phyloP scores from a whole-genome alignment of 257 asterid species.

The Przewalskia tangutica region DNA sequence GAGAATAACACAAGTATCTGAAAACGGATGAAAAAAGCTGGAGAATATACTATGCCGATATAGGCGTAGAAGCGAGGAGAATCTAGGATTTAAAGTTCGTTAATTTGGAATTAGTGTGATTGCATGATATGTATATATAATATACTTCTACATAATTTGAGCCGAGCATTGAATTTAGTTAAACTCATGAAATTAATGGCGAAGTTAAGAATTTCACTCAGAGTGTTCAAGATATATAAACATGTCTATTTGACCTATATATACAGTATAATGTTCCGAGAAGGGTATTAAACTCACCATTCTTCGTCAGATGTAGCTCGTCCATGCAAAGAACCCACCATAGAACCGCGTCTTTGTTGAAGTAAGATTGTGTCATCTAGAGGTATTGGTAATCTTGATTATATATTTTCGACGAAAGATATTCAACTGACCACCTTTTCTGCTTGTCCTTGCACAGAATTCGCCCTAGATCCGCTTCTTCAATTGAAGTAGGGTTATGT shows the following conservation, averaged over 20 bases:
- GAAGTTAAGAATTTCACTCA: not conserved
- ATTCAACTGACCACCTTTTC: not conserved
- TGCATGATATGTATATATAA: too few relatives aligned
- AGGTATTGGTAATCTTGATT: not conserved
- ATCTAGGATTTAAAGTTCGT: not conserved
- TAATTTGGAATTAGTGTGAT: not conserved
- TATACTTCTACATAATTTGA: too few relatives aligned
- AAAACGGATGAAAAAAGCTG: not conserved
- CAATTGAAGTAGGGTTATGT: not conserved
- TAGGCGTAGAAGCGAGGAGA: not conserved
- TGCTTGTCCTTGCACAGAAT: not conserved
- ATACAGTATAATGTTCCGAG: too few relatives aligned
- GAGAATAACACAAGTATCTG: not conserved
- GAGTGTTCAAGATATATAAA: not conserved
- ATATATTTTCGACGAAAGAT: not conserved
- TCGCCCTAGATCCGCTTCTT: not conserved
- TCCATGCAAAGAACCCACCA: not conserved
- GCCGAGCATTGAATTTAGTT: not conserved
- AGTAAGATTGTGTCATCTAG: not conserved
- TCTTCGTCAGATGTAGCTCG: not conserved
- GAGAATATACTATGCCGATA: not conserved
- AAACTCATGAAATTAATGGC: accelerated
- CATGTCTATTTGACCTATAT: not conserved
- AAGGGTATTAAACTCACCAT: too few relatives aligned
- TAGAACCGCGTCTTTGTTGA: not conserved